Evolutionary conservation across 306 rosid genomes (phyloP).

Genomic region (Gillenia trifoliata): DNA sequence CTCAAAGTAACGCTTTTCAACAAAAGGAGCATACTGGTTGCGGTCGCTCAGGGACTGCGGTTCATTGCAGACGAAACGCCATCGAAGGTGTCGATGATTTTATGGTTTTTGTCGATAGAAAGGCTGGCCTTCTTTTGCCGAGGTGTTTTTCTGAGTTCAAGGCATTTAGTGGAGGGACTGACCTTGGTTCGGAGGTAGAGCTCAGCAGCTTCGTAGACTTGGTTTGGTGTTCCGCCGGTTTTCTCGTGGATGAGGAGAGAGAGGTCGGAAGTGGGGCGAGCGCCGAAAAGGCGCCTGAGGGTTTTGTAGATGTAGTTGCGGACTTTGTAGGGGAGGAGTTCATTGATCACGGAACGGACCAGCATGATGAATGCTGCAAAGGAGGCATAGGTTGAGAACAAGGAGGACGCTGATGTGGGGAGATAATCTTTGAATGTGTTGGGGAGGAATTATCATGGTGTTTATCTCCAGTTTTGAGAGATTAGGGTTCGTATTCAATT

Average conservation of each 20-base stretch:
- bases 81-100: background rate
- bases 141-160: background rate
- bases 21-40: background rate
- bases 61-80: background rate
- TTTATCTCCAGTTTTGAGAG: no score
- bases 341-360: background rate
- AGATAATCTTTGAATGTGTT: background rate
- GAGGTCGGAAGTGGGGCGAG: background rate
- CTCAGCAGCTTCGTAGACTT: background rate
- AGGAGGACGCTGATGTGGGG: background rate
- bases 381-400: background rate
- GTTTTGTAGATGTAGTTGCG: background rate
- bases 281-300: background rate
- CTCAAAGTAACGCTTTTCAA: background rate
- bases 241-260: background rate
- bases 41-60: background rate
- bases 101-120: background rate
- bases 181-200: background rate
- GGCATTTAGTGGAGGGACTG: background rate
- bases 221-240: background rate
- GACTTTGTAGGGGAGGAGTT: background rate
- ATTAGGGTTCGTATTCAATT: no score
- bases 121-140: background rate
- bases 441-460: background rate
- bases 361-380: background rate